Evolutionary conservation across 768 basidiomycete species (phyloP), one percentile per base, ranked within the genome.

Genomic region (Amanita pallidorosea): DNA sequence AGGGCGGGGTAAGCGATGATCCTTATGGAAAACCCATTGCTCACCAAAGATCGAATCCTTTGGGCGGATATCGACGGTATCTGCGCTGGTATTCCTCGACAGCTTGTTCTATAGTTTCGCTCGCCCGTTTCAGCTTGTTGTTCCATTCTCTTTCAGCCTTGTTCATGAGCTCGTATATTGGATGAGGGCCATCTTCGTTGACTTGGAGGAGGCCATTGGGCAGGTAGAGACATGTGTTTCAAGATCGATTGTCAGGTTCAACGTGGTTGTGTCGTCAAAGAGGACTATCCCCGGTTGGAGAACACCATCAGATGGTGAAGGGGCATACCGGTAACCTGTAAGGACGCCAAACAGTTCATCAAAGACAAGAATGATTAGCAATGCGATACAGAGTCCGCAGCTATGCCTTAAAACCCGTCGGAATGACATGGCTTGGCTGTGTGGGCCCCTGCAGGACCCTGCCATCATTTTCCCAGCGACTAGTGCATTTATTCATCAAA

Each of bases 21-120:
- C 12, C 15, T 5, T 7, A 13, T 35, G 9, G 22, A 34, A 17
- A 27, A 17, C 7, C 9, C 15, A 38, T 15, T 4, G 66, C 68
- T 68, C 69, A 92, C 91, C 92, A 95, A 29, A 75, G 68, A 61
- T 91, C 90, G 55, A 96, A 97, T 0, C 93, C 93, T 47, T 75
- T 77, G 0, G 94, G 92, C 5, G 93, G 94, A 44, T 78, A 67
- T 38, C 87, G 75, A n/a, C 69, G 71, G 66, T 92, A 93, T 51
- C 90, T 71, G 51, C 75, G 69, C 51, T 69, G 71, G 63, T 97
- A 96, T 63, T 92, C 90, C 17, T 63, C 60, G 1, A 88, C 87
- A 3, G 90, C 93, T 29, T 83, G 73, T 25, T 72, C 70, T 13
- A 96, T 66, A 2, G 84, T 86, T 58, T 74, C 79, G 65, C 88